These are phyloP conservation scores for Aspergillus candidus DNA, from an alignment of 2,329 filamentous ascomycete species.

Conservation along the genomic window DNA sequence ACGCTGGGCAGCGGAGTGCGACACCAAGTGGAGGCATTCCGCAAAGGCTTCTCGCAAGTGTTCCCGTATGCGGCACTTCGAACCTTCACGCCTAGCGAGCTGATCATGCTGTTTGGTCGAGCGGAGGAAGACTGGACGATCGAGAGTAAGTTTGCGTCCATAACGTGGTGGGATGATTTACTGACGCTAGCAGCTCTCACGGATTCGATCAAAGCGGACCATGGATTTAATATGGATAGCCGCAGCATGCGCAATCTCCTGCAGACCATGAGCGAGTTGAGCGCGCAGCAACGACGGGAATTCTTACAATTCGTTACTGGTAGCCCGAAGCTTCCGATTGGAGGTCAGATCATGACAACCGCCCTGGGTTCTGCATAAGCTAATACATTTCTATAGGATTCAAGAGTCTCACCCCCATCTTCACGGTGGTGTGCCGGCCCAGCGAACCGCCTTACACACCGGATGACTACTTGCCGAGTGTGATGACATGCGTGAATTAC, in stretches of 20 bases:
- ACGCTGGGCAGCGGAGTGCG: slow-evolving; percentile 85
- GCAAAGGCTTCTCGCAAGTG: slow-evolving; percentile 84
- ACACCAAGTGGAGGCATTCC: slow-evolving; percentile 85
- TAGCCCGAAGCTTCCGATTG: slow-evolving; percentile 95
- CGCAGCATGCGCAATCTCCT: slow-evolving; percentile 88
- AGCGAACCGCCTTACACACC: slow-evolving; percentile 88
- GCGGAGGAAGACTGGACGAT: slow-evolving; percentile 96
- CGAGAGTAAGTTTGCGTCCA: slow-evolving; percentile 63
- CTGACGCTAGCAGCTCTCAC: slow-evolving; percentile 61
- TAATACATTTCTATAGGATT: slow-evolving; percentile 58
- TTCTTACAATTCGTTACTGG: slow-evolving; percentile 98
- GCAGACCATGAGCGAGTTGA: slow-evolving; percentile 88
- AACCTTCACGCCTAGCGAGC: slow-evolving; percentile 89
- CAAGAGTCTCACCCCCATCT: slow-evolving; percentile 94
- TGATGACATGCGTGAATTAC: slow-evolving; percentile 99
- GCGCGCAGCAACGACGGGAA: slow-evolving; percentile 68
- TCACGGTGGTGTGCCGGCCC: slow-evolving; percentile 98
- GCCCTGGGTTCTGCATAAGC: slow-evolving; percentile 26
- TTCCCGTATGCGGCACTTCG: slow-evolving; percentile 90
- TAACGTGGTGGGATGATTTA: too few relatives aligned
- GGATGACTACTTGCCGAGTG: slow-evolving; percentile 97
- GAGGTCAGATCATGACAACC: slow-evolving; percentile 56
- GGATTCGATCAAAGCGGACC: slow-evolving; percentile 97
- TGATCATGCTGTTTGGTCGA: slow-evolving; percentile 89
- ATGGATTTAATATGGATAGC: slow-evolving; percentile 98